Percentiles rank a stretch among this genome's conserved stretches.
Evolutionary conservation across 306 rosid genomes (phyloP).

Genomic region (Quercus bicolor): DNA sequence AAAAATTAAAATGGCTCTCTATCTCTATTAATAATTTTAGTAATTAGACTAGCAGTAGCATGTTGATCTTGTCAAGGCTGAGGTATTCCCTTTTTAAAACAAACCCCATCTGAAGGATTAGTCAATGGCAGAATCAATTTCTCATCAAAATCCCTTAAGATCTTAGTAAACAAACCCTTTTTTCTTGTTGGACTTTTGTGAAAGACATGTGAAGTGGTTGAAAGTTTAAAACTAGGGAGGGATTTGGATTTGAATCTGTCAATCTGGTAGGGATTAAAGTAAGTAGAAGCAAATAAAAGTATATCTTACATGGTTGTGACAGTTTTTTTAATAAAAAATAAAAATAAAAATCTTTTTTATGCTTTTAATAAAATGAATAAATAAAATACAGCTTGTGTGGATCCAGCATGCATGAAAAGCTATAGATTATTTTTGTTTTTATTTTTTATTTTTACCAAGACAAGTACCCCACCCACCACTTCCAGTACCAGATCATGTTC

Average conservation of each 20-base stretch:
- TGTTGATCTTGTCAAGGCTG: conserved; percentile 14
- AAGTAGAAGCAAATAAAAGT: conserved; percentile 5
- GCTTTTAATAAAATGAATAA: conserved; percentile 16
- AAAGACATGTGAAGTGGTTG: conserved; percentile 58
- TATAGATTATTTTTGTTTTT: conserved; percentile 8
- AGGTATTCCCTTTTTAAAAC: conserved; percentile 2
- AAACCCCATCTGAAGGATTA: conserved; percentile 11
- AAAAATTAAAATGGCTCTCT: neutral
- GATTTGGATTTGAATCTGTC: conserved; percentile 21
- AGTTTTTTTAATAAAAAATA: conserved; percentile 1
- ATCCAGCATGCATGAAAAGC: conserved; percentile 59
- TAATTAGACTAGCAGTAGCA: neutral
- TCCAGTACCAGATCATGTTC: conserved; percentile 45
- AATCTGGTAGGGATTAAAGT: neutral
- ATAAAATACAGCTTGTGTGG: conserved; percentile 44
- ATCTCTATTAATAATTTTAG: neutral
- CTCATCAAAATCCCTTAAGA: neutral
- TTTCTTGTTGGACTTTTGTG: conserved; percentile 33
- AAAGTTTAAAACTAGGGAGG: conserved; percentile 29
- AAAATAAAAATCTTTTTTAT: neutral
- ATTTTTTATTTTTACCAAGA: conserved; percentile 20
- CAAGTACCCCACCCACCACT: conserved; percentile 40
- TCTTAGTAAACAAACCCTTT: neutral
- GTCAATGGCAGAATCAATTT: neutral
- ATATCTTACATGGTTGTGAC: conserved; percentile 18